Base-by-base conservation (phyloP, 768 basidiomycete species). In the Baorangia bicolor region DNA sequence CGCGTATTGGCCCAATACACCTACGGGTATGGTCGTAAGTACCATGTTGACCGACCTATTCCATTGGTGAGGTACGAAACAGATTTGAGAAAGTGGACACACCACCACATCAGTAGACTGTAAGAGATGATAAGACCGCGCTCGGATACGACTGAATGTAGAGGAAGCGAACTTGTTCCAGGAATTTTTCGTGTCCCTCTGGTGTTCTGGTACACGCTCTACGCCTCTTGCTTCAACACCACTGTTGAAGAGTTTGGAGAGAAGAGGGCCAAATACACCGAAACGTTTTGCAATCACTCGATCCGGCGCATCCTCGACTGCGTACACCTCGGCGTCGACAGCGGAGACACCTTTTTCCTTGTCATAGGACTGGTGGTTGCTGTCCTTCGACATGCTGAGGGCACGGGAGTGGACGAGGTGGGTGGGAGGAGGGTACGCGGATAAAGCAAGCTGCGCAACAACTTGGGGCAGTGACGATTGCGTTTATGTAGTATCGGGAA, bases 201-300 rank as follows among this genome's bases (percentile, higher is more conserved):
- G 75, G 53, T 77, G 65, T 62, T 83, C 82, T 16, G 78, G 79
- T 0, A 83, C 77, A 13, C 81, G 77, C 57, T 82, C 82, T 7
- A 83, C 77, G 20, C 82, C 82, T 64, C 79, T 69, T 5, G 80
- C 80, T 64, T 83, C 82, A 20, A 83, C 78, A 44, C 80, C 81
- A 49, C 69, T 76, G 16, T 72, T 67, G 62, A 81, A 81, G 13
- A 81, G 67, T 61, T 64, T 75, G 41, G 67, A 62, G 23, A 78
- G 63, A 38, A 74, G 31, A 3, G 69, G 71, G 1, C 69, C 70
- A 33, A 71, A 53, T 30, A 44, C 53, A 31, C 70, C 66, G 48
- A 72, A 77, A 16, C 73, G 65, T 27, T 58, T 58, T 20, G 59
- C 64, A 28, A 75, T 66, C 14, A 60, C 64, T 42, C 58, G 40